Base-by-base conservation (phyloP, 148 eudicot genomes). In the Dianthus caryophyllus region DNA sequence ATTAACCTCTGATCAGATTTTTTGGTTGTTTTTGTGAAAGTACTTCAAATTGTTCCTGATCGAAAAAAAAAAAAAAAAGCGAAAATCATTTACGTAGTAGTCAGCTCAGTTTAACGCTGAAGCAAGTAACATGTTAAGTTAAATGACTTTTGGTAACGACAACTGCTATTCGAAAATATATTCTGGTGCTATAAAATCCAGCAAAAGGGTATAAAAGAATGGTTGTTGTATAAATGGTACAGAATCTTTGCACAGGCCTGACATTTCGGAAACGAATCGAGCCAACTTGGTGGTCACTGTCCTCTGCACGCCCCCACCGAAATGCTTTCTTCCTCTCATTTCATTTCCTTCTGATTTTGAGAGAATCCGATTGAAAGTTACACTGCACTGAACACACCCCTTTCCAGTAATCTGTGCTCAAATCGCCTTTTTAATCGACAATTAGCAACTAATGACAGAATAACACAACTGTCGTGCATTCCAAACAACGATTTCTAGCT, bases 201-300 rank as follows among this genome's bases (percentile, higher is more conserved):
- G 57, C 20, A 60, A 61, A 60, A 62, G 31, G 26, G 38, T 54
- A 33, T 61, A 68, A n/a, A 69, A 75, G 74, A 48, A 70, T 70
- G 56, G 58, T n/a, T 65, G 31, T 31, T 26, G 53, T 59, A 58
- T 31, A 43, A 41, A 66, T 47, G 38, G 59, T 5, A 67, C 49
- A 66, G 80, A 77, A 77, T 77, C 72, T 67, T 74, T 24, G n/a
- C n/a, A n/a, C 71, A 67, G 60, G 48, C 60, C 72, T 53, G 69
- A 61, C 67, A 53, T 62, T 24, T 69, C 24, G 60, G 67, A 61
- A n/a, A 82, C 67, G 81, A 77, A 80, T 75, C 73, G 53, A 25
- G 76, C 64, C 85, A 73, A 80, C 78, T 84, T 78, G 76, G 72
- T 82, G 82, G 85, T 72, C 64, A 51, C 72, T 27, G 59, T 66